Evolutionary conservation across 495 filamentous ascomycete genomes (phyloP), one percentile per base, ranked within the genome.

Genomic region (Pseudotulostoma volvatum): DNA sequence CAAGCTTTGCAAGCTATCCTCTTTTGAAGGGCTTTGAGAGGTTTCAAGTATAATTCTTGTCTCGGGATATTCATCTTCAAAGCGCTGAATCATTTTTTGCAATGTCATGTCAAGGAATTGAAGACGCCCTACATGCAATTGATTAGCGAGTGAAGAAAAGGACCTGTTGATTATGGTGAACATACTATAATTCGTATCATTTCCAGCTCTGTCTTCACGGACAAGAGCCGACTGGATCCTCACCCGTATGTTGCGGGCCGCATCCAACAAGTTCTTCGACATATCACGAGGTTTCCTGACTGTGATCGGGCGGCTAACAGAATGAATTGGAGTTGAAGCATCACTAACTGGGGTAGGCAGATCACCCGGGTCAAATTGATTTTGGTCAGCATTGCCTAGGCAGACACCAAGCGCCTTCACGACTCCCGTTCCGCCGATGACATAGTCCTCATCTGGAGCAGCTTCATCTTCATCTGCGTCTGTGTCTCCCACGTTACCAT

Each of bases 31-130:
- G 8, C 48, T 50, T 11, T 53, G 41, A n/a, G 52, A 38, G 14
- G 44, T 16, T 33, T 13, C 33, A 31, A 23, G 34, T 8, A 35
- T 33, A 9, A 86, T 56, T 9, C 84, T 75, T 1, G 79, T 88
- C 51, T 96, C 90, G 8, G 90, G 90, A 49, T 84, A 97, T 57
- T 94, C 87, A 49, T 88, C 77, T 52, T 96, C 90, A 44, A 97
- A 97, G 14, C 90, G 82, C 50, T 81, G 73, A 51, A 96, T 94
- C 62, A 97, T 93, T 44, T 75, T 74, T 44, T 82, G 71, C 4
- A 97, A 71, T 1, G 90, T 96, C 37, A 80, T 67, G 48, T 94
- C 87, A 19, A 97, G 72, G 68, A 93, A 94, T 34, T 83, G 70
- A 17, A 97, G 75, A 42, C 82, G 81, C 31, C 76, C 80, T 86